These are phyloP conservation scores for Tagetes erecta DNA, from an alignment of 129 eudicot genomes.

Conservation along the genomic window DNA sequence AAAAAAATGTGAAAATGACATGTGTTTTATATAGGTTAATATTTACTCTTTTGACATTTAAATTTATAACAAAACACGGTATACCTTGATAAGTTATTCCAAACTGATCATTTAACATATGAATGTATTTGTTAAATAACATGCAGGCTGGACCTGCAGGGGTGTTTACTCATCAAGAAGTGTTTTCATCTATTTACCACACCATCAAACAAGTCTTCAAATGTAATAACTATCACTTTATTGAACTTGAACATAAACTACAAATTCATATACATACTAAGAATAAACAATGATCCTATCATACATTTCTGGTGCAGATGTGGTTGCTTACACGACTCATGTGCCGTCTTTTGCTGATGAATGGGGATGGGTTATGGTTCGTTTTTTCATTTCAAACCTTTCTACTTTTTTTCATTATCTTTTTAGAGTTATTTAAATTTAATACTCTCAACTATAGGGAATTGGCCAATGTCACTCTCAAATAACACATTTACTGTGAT, in stretches of 20 bases:
- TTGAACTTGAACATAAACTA: background rate
- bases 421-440: too few relatives aligned
- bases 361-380: slow-evolving; percentile 99
- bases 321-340: slow-evolving; percentile 83
- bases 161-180: slow-evolving; percentile 79
- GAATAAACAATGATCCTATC: too few relatives aligned
- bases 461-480: too few relatives aligned
- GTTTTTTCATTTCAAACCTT: slow-evolving; percentile 10
- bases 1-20: too few relatives aligned
- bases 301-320: slow-evolving; percentile 51
- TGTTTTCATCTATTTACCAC: slow-evolving; percentile 89
- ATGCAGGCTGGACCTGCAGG: slow-evolving; percentile 98
- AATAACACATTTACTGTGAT: too few relatives aligned
- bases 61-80: too few relatives aligned
- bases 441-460: too few relatives aligned
- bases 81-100: background rate
- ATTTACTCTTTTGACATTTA: too few relatives aligned
- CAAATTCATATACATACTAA: too few relatives aligned
- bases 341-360: slow-evolving; percentile 95
- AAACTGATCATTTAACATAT: background rate
- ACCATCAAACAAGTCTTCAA: slow-evolving; percentile 88
- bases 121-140: background rate
- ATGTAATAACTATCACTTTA: slow-evolving; percentile 46
- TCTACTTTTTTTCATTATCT: background rate
- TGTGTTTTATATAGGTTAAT: too few relatives aligned